Base-by-base conservation (phyloP, 257 asterid species). In the Gardenia jasminoides region DNA sequence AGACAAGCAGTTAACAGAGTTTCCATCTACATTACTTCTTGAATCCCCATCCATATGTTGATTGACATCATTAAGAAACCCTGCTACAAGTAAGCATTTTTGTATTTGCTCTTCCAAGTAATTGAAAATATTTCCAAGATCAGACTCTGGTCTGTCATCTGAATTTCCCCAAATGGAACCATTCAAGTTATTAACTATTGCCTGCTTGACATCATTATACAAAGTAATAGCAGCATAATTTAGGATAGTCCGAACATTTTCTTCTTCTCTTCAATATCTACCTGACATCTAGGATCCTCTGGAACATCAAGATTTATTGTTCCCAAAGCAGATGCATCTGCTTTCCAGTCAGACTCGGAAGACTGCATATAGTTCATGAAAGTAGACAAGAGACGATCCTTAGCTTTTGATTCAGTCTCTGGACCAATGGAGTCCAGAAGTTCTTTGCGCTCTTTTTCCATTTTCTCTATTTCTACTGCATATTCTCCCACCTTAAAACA, bases 71-170 rank as follows among this genome's bases (percentile, higher is more conserved):
- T 77, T 83, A 84, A 88, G 86, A 87, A 91, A 91, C 76, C 90
- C 95, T 24, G 88, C 87, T 62, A 96, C 85, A 73, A 93, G 97
- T 73, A 87, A 84, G 82, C 97, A 93, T 83, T 91, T 92, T 81
- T 96, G 96, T 75, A 89, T 82, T 80, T 89, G 97, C 85, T 86
- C 97, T 88, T 96, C 98, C 65, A 96, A 80, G 72, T 90, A 92
- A 81, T 86, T 74, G 80, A 83, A 82, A 87, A 91, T 82, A 41
- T 88, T 82, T 80, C 91, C 97, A 78, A 87, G 86, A 85, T 88
- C 90, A 77, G 90, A 86, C 78, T 69, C 84, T 31, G 62, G 73
- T 82, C 84, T 86, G 82, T 85, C 85, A 19, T 84, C 66, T 75
- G 77, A 82, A 79, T 85, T 83, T 78, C 77, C 88, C 79, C 67